Evolutionary conservation across 768 basidiomycete genomes (phyloP), one percentile per base, ranked within the genome.

Genomic region (Suillus decipiens): DNA sequence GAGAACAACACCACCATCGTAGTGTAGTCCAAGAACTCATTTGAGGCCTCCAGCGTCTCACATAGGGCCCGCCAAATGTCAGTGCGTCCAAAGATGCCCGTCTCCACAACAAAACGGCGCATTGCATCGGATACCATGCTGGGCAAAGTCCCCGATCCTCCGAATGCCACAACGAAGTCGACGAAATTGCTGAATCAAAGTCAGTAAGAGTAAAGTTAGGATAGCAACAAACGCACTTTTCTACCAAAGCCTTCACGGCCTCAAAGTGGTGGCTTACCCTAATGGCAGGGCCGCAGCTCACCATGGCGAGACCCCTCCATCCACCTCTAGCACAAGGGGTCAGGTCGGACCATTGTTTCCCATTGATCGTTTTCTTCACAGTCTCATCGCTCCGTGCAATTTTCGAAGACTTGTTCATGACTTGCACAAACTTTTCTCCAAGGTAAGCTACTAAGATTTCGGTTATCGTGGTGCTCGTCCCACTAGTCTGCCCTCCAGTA

Each of bases 231-330:
- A n/a, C 43, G 0, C n/a, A n/a, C n/a, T 1, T 15, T 15, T 41
- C 10, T 1, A n/a, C 17, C 43, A 45, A n/a, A 9, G 8, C 17
- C 10, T n/a, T 45, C 6, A 45, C n/a, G 7, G 17, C 43, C 3
- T 45, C n/a, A 10, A 45, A 45, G 19, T 45, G 43, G 9, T 45
- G 43, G 43, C 8, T 42, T 12, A 41, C 19, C 12, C n/a, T 14
- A 6, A 59, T 59, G 14, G 39, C 58, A 22, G 58, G 58, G 7
- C 39, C 58, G 5, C 39, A 59, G 36, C 34, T 59, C 41, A 22
- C 22, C 19, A 59, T 31, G 3, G 31, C 6, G 5, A 59, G 11
- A 1, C 36, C 34, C 39, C 58, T 24, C 17, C 58, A 42, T 12
- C 58, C 58, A 24, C 41, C 39, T 31, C 33, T 45, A 17, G 14